Base-by-base conservation (phyloP, 169 alveolate species). In the Plasmodium cynomolgi region DNA sequence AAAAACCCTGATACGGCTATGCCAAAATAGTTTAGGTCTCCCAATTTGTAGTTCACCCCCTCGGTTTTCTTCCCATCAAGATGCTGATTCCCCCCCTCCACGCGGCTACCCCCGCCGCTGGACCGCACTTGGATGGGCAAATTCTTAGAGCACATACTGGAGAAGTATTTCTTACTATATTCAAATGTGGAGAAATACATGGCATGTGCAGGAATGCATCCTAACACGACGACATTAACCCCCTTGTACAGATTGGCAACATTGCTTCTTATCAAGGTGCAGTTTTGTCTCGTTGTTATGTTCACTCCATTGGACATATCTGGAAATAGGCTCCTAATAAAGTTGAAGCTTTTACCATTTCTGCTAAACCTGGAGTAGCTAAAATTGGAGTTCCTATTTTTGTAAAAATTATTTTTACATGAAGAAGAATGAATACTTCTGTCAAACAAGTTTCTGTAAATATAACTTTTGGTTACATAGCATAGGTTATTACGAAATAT, bases 131-230 rank as follows among this genome's bases (percentile, higher is more conserved):
- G 47, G 11, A 81, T 39, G 8, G 91, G 56, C n/a, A 33, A 11
- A 71, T 81, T 81, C 73, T 81, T 72, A 47, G 95, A 26, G 37
- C 20, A 34, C n/a, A 81, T 39, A 58, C 81, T 75, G 56, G 86
- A 54, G 54, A 79, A 79, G 58, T 85, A 93, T 26, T 77, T 93
- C 84, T 80, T 85, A 80, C 88, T 62, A 34, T 68, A 88, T 47
- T 88, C 93, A 86, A 81, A 81, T 44, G 95, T 72, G 29, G 95
- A 91, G 92, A 99, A 99, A 96, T 97, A 98, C 17, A 98, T 86
- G 41, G 99, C 99, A 92, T 99, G 99, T n/a, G 99, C 99, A 2
- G 99, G 99, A 90, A 99, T 96, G 92, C 99, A 98, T 5, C 99
- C 99, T 41, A 97, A 92, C n/a, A 98, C 98, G 37, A 98, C 99